A percentile compares a stretch with the other conserved stretches of the same genome.
phyloP scores from a whole-genome alignment of 1,139 yeast species.

The Yamadazyma trypodendri region DNA sequence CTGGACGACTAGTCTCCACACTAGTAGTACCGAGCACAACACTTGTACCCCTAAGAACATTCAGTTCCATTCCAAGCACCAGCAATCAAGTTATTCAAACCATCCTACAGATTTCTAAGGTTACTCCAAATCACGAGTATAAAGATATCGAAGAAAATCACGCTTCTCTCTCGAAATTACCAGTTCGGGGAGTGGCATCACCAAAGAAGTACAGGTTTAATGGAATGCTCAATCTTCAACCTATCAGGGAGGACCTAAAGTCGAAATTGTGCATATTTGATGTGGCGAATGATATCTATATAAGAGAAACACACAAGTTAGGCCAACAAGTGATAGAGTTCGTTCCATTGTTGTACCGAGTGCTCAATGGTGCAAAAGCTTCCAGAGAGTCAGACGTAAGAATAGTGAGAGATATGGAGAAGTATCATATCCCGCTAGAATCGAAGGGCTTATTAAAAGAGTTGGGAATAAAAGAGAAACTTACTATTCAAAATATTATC shows the following conservation, averaged over 20 bases:
- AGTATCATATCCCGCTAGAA: neutral
- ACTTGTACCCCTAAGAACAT: too few relatives aligned
- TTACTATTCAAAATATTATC: neutral
- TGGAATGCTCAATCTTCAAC: neutral
- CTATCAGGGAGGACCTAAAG: neutral
- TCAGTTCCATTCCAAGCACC: conserved; percentile 2
- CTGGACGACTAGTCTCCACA: too few relatives aligned
- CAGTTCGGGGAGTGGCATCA: neutral
- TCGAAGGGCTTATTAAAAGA: neutral
- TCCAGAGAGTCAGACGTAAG: neutral
- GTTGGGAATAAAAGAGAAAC: neutral
- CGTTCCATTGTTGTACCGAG: conserved; percentile 2
- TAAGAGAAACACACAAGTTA: conserved; percentile 1
- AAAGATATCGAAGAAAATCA: neutral
- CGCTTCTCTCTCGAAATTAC: neutral
- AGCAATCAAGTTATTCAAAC: neutral
- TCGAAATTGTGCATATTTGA: conserved; percentile 3
- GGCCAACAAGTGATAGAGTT: conserved; percentile 6
- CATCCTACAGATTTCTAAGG: too few relatives aligned
- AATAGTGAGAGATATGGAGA: neutral
- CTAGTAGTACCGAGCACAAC: too few relatives aligned
- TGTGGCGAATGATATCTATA: conserved; percentile 1
- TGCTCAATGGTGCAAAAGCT: conserved; percentile 2
- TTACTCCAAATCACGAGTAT: neutral
- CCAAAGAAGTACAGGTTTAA: conserved; percentile 1